Base-by-base conservation (phyloP, 1,284 basidiomycete genomes). In the Golubevia sp. region DNA sequence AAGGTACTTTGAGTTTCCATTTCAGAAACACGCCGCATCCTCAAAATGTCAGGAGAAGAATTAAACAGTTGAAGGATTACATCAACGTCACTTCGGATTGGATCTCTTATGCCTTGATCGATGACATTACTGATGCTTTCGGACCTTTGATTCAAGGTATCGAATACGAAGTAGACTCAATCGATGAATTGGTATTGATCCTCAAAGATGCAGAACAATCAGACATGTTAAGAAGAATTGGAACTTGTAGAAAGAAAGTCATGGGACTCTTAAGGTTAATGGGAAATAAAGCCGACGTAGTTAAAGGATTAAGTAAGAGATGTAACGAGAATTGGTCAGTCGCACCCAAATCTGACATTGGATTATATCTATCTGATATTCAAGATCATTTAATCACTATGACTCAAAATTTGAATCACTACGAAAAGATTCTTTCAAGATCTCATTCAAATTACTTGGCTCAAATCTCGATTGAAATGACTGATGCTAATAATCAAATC, bases 231-330 rank as follows among this genome's bases (percentile, higher is more conserved):
- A 82, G 90, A 64, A 90, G 95, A 67, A 99, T 99, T 77, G 97
- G 97, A 51, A 97, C 94, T 0, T 99, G 97, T 84, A 89, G 97
- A 57, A 99, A 99, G 87, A 99, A 99, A 85, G 97, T 99, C 76
- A 99, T 99, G 97, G 97, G 97, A 27, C 86, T 99, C 48, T 85
- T 99, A 57, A 82, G 88, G 4, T 86, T 99, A 59, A 98, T 99
- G 96, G 97, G 97, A 48, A 98, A 97, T 86, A 99, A 99, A 87
- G 97, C 97, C 54, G 97, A 99, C 82, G 97, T 99, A 66, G 97
- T 99, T 68, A 99, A 99, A 84, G 97, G 97, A 18, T 86, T 99
- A 44, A 95, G 96, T 30, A 99, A 99, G 86, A 88, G 96, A 69
- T 83, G 95, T 82, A 99, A 99, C 83, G 97, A 99, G 86, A 97